Percentiles rank a stretch among this genome's conserved stretches.
Conservation (phyloP, 2,329 filamentous ascomycete species). For the Colletotrichum plurivorum region DNA sequence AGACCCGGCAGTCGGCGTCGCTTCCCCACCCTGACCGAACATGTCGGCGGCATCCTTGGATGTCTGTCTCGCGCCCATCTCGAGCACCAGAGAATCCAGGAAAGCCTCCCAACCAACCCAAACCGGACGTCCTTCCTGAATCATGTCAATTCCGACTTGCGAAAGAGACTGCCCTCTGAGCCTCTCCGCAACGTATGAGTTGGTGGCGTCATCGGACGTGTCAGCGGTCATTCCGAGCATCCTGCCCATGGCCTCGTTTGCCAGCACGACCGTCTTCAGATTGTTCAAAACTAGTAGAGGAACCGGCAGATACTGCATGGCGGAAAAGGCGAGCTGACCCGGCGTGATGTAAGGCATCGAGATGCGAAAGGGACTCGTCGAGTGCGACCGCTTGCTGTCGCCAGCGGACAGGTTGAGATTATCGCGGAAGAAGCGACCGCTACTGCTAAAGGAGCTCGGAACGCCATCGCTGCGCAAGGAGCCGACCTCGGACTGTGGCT, state of each 20-base stretch:
- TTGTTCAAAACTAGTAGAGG: constrained; percentile 78
- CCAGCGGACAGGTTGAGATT: constrained; percentile 41
- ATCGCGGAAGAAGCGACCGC: constrained; percentile 54
- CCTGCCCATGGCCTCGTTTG: constrained; percentile 82
- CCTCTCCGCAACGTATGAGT: constrained; percentile 66
- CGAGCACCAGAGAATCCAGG: constrained; percentile 65
- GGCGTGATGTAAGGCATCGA: constrained; percentile 64
- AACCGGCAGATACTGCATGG: constrained; percentile 81
- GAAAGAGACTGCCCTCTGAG: constrained; percentile 76
- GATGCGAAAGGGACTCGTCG: constrained; percentile 53
- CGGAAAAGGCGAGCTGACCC: constrained; percentile 73
- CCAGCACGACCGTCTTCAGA: constrained; percentile 78
- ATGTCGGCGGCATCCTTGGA: constrained; percentile 33
- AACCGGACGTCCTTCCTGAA: constrained; percentile 75
- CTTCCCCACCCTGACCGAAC: constrained; percentile 47
- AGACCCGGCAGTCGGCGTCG: constrained; percentile 54
- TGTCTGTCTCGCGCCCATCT: constrained; percentile 52
- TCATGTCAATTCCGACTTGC: constrained; percentile 80
- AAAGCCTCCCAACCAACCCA: constrained; percentile 74
- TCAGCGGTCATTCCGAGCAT: constrained; percentile 72
- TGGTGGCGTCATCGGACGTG: constrained; percentile 52
- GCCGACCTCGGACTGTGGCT: background rate
- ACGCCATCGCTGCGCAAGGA: constrained; percentile 21
- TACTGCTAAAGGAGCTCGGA: constrained; percentile 39
- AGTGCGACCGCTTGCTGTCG: constrained; percentile 50